Evolutionary conservation across 371 early-diverging fungal species (phyloP), one percentile per base, ranked within the genome.

Genomic region (Mucor piriformis): DNA sequence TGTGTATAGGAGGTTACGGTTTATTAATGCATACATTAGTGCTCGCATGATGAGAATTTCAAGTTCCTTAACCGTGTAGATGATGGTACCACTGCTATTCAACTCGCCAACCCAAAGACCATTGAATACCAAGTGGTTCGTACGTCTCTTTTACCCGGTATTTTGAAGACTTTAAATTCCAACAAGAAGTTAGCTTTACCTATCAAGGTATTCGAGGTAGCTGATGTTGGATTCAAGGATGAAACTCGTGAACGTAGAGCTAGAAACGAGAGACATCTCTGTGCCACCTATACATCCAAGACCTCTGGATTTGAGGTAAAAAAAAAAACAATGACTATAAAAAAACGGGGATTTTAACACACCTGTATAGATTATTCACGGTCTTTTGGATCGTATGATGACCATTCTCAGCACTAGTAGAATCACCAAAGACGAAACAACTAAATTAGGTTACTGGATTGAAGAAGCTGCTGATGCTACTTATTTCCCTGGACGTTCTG

Each of bases 21-120:
- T n/a, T n/a, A n/a, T n/a, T n/a, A n/a, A n/a, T n/a, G n/a, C n/a
- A n/a, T n/a, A n/a, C n/a, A n/a, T 44, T 74, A 91, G 87, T 98
- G 99, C 81, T 96, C 97, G 53, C 94, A 95, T 63, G 95, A 95
- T 62, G 97, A 97, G 77, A 96, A 95, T 84, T 97, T 94, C 74
- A 87, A 88, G 43, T 87, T 81, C 83, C 82, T 99, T 63, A 90
- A 92, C 55, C 84, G 88, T 61, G 73, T 63, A 32, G 94, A 95
- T 66, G 86, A 86, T 51, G 85, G 88, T 51, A 85, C 76, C 43
- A 87, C 87, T 48, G 97, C 95, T 2, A 93, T 99, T 51, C 82
- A 88, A 55, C 81, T 99, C 25, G 86, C 91, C n/a, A 99, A 99
- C 74, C 99, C 99, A 56, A 95, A 95, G 83, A 96, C 98, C 2